A percentile compares a stretch with the other conserved stretches of the same genome.
phyloP scores from a whole-genome alignment of 805 yeast species.

The Candida tallmaniae region DNA sequence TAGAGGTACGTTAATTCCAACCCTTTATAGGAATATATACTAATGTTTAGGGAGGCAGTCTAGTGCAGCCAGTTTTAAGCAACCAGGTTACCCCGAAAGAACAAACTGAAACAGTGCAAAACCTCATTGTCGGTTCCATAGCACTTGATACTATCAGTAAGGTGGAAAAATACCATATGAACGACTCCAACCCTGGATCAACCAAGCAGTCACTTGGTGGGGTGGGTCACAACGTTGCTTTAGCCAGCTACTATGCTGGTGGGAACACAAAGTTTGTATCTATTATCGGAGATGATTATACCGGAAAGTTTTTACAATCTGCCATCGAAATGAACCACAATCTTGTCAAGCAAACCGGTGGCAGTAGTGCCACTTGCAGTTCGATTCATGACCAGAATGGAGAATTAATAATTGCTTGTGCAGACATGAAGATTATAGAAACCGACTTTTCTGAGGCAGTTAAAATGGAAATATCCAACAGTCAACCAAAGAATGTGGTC shows the following conservation, averaged over 20 bases:
- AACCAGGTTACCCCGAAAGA: background rate
- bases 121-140: conserved; percentile 65
- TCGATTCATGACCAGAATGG: conserved; percentile 64
- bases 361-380: conserved; percentile 67
- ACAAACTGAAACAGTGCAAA: conserved; percentile 10
- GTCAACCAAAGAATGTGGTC: conserved; percentile 48
- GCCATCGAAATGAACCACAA: conserved; percentile 32
- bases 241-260: conserved; percentile 47
- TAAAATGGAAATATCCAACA: conserved; percentile 29
- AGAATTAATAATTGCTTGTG: conserved; percentile 67
- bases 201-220: conserved; percentile 67
- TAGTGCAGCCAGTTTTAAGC: conserved; percentile 1
- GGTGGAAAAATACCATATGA: conserved; percentile 25
- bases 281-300: conserved; percentile 54
- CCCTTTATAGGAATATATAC: conserved; percentile 1
- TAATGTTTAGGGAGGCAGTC: conserved; percentile 2
- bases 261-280: conserved; percentile 45
- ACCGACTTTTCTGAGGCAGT: conserved; percentile 39
- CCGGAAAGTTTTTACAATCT: conserved; percentile 41
- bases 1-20: conserved; percentile 14
- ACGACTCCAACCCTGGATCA: conserved; percentile 73
- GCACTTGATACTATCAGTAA: conserved; percentile 70
- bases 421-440: conserved; percentile 77
- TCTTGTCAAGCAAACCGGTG: conserved; percentile 31
- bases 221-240: conserved; percentile 74